A percentile compares a stretch with the other conserved stretches of the same genome.
Evolutionary conservation across 768 basidiomycete genomes (phyloP).

Genomic region (Tephrocybe rancida): DNA sequence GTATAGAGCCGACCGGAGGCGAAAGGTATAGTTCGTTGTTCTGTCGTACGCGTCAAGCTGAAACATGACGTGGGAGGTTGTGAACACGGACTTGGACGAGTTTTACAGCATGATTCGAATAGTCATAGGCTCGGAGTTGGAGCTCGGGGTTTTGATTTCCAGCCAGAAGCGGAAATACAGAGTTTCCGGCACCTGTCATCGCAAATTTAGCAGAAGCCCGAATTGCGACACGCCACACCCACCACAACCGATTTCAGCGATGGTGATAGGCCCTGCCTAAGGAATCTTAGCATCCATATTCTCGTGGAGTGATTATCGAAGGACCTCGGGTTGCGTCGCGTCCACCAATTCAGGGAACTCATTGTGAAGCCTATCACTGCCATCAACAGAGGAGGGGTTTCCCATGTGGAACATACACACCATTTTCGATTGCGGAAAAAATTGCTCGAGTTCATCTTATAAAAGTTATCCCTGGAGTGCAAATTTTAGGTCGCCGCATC

Average conservation of each 20-base stretch:
- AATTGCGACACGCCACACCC: constrained; percentile 20
- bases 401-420: constrained; percentile 30
- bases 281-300: constrained; percentile 13
- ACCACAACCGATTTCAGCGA: constrained; percentile 95
- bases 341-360: constrained; percentile 90
- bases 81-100: constrained; percentile 75
- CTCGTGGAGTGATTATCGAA: constrained; percentile 3
- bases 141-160: constrained; percentile 82
- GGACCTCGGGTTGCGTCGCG: constrained; percentile 67
- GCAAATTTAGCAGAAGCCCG: neutral
- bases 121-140: constrained; percentile 83
- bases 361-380: constrained; percentile 69
- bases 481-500: constrained; percentile 5
- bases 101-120: constrained; percentile 85
- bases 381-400: neutral
- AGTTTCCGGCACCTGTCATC: constrained; percentile 92
- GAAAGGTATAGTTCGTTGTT: constrained; percentile 68
- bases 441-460: constrained; percentile 80
- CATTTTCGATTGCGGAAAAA: constrained; percentile 97
- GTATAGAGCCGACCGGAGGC: constrained; percentile 70
- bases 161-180: constrained; percentile 86
- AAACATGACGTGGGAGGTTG: neutral
- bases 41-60: constrained; percentile 36
- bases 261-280: constrained; percentile 75
- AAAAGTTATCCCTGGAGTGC: constrained; percentile 86